These are phyloP conservation scores for Cardamine resedifolia DNA, from an alignment of 345 rosid genomes.

Conservation along the genomic window DNA sequence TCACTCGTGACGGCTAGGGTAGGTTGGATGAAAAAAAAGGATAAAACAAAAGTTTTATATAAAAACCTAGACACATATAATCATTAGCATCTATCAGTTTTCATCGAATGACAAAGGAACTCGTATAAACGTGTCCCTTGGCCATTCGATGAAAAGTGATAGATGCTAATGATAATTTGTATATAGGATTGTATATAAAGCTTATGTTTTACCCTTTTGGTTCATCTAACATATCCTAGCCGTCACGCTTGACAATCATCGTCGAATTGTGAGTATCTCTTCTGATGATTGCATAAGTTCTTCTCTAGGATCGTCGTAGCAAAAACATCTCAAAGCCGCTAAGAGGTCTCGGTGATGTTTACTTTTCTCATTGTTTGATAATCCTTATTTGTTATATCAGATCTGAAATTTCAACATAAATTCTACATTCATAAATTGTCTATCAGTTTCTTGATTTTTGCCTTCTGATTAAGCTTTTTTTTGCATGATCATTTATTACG, in stretches of 20 bases:
- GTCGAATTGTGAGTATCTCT: not conserved
- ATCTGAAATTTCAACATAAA: not conserved
- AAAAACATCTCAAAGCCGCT: not conserved
- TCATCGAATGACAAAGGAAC: not conserved
- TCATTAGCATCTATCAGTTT: not conserved
- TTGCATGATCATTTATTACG: not conserved
- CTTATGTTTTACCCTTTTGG: not conserved
- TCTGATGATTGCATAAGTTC: not conserved
- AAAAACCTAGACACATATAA: too few relatives aligned
- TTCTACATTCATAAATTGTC: not conserved
- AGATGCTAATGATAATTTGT: too few relatives aligned
- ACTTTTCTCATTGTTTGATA: not conserved
- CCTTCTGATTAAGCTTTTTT: slow-evolving; percentile 1
- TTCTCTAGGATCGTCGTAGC: not conserved
- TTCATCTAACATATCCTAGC: not conserved
- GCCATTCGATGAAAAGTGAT: too few relatives aligned
- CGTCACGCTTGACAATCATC: not conserved
- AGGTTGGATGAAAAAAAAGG: not conserved
- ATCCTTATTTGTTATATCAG: not conserved
- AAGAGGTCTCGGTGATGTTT: not conserved
- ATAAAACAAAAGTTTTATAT: not conserved
- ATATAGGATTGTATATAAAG: not conserved
- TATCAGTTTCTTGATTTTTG: not conserved
- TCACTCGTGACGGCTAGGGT: not conserved
- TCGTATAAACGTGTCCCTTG: too few relatives aligned